These are phyloP conservation scores for Leccinellum albellum DNA, from an alignment of 768 basidiomycete species.

Conservation along the genomic window DNA sequence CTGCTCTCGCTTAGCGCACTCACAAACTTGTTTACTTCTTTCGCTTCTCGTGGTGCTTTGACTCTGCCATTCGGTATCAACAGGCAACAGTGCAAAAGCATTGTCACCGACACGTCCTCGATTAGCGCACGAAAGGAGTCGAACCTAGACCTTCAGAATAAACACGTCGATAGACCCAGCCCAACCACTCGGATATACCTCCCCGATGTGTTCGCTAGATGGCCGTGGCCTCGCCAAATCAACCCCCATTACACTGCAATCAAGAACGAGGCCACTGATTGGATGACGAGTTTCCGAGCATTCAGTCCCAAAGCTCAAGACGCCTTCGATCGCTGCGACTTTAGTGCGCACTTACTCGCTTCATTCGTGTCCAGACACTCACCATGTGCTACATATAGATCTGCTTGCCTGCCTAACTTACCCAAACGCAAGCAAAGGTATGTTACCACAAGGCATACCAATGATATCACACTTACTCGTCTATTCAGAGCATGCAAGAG, in stretches of 20 bases:
- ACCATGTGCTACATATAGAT: neutral
- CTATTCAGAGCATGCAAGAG: no score
- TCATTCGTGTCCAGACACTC: no score
- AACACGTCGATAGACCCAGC: no score
- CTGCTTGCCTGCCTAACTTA: conserved; percentile 7
- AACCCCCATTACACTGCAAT: conserved; percentile 1
- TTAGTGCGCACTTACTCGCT: neutral
- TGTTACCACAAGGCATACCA: neutral
- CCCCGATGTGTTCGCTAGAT: no score
- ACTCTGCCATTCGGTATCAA: no score
- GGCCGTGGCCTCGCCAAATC: neutral
- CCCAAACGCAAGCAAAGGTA: conserved; percentile 12
- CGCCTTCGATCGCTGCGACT: conserved; percentile 7
- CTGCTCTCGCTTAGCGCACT: no score
- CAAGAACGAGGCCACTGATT: conserved; percentile 3
- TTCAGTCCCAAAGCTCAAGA: conserved; percentile 12
- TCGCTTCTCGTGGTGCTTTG: no score
- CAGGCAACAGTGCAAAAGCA: no score
- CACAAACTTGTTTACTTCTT: no score
- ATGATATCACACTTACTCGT: neutral
- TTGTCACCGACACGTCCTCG: no score
- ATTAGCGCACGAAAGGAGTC: conserved; percentile 11
- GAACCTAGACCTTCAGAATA: no score
- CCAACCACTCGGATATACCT: no score
- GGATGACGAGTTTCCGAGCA: conserved; percentile 6